Evolutionary conservation across 805 yeast species (phyloP), one percentile per base, ranked within the genome.

Genomic region (Phaffomyces antillensis): DNA sequence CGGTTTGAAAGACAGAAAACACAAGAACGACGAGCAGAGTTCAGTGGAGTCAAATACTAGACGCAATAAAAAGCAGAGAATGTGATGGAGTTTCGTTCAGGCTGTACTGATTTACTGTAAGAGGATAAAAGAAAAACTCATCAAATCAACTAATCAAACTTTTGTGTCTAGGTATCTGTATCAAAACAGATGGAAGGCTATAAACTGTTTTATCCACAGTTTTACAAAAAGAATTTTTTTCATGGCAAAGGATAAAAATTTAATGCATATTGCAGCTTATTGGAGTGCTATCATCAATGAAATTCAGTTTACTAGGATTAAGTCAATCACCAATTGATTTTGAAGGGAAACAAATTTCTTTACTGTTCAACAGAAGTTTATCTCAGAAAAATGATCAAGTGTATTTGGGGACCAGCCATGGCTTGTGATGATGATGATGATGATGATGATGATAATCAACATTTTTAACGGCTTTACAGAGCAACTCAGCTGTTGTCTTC

Each of bases 281-380:
- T 43, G 46, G 44, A 16, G 37, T 8, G 32, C 42, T 15, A 44
- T 44, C 10, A 5, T 41, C 46, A 4, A 40, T 43, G 43, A 46
- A 46, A 8, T 40, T 46, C 26, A 44, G 49, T 26, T 30, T 46
- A 5, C 33, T 48, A 11, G 38, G 31, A 2, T 18, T 40, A 5
- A 47, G 43, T 16, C 37, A 34, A 24, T 34, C 49, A 31, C 41
- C 30, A 18, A 26, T 30, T 9, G 50, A 55, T 17, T 70, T 64
- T 47, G 66, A 65, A 31, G 70, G 75, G 75, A 59, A 59, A 41
- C 43, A 43, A 7, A 40, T 69, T 1, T 70, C 73, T 73, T 49
- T 62, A n/a, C n/a, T 62, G 61, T 42, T 13, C 42, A n/a, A 31
- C 16, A 7, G 18, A 17, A 39, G 28, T 9, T 26, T 12, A 40